Conservation (phyloP, 108 stramenopile genomes). For the Pelagomonas calceolata region DNA sequence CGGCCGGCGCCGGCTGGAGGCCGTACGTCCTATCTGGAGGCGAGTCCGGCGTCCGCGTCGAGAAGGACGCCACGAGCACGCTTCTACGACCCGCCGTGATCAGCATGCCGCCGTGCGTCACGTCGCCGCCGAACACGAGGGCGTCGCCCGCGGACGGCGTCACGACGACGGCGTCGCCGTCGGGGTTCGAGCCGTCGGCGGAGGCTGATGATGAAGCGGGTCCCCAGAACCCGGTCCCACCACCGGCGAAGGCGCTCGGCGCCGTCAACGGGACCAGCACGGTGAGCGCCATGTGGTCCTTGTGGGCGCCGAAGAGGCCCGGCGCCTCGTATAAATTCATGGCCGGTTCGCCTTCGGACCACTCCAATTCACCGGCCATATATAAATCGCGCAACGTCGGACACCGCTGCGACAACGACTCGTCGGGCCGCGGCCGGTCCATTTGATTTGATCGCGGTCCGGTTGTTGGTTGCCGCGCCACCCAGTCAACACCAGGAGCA, state of each 20-base stretch:
- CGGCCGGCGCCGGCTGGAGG: conserved; percentile 11
- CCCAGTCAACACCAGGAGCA: not conserved
- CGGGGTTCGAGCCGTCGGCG: conserved; percentile 21
- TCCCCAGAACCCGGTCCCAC: conserved; percentile 30
- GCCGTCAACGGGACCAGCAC: conserved; percentile 26
- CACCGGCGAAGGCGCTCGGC: conserved; percentile 18
- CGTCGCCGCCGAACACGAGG: conserved; percentile 32
- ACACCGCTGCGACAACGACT: conserved; percentile 8
- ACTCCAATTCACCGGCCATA: conserved; percentile 19
- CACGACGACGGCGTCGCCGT: conserved; percentile 22
- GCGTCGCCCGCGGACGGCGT: conserved; percentile 25
- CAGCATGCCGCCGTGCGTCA: conserved; percentile 32
- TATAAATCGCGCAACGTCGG: conserved; percentile 14
- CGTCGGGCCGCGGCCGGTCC: not conserved
- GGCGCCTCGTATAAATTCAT: conserved; percentile 26
- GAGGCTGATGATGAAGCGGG: not conserved
- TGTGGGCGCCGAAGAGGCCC: conserved; percentile 30
- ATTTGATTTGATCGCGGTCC: not conserved
- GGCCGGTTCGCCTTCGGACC: conserved; percentile 20
- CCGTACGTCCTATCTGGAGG: conserved; percentile 17
- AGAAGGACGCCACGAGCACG: conserved; percentile 25
- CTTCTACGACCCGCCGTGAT: conserved; percentile 14
- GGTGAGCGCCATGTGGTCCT: conserved; percentile 31
- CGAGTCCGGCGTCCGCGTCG: conserved; percentile 18
- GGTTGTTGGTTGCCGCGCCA: not conserved